Evolutionary conservation across 352 stramenopile species (phyloP).

Genomic region (Phytopythium mirpurense): DNA sequence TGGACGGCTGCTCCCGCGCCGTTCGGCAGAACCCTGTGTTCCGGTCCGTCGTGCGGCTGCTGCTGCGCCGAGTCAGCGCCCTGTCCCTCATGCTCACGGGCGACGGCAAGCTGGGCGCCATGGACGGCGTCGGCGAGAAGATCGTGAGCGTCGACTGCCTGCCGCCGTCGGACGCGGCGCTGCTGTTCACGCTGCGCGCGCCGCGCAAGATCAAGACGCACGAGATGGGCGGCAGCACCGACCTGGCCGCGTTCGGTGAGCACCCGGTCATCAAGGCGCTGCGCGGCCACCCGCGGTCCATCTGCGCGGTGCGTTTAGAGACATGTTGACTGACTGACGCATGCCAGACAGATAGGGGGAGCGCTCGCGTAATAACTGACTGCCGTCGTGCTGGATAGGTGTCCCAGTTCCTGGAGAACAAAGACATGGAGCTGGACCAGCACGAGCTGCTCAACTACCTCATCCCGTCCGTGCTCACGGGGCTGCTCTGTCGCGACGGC

Average conservation of each 20-base stretch:
- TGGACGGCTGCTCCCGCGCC: constrained; percentile 68
- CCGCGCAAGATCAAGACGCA: constrained; percentile 70
- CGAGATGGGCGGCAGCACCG: constrained; percentile 69
- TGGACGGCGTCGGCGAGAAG: constrained; percentile 80
- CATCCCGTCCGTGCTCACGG: constrained; percentile 72
- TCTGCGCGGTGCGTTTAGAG: constrained; percentile 47
- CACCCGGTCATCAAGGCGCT: constrained; percentile 62
- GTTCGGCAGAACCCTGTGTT: constrained; percentile 42
- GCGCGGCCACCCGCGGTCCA: constrained; percentile 57
- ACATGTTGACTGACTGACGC: no score
- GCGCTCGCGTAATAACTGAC: no score
- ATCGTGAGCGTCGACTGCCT: constrained; percentile 63
- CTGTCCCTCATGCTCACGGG: constrained; percentile 62
- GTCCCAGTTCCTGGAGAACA: constrained; percentile 75
- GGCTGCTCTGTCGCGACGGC: constrained; percentile 33
- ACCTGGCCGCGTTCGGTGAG: constrained; percentile 53
- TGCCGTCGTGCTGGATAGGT: constrained; percentile 18
- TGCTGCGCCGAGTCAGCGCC: constrained; percentile 62
- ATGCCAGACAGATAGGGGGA: no score
- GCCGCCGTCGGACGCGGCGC: constrained; percentile 54
- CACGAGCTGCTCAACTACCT: constrained; percentile 80
- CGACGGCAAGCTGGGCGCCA: constrained; percentile 63
- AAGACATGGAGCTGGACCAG: constrained; percentile 82
- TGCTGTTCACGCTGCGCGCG: constrained; percentile 72
- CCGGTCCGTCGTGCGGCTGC: constrained; percentile 31